Evolutionary conservation across 1,139 yeast genomes (phyloP).

Genomic region (Yamadazyma taylorii): DNA sequence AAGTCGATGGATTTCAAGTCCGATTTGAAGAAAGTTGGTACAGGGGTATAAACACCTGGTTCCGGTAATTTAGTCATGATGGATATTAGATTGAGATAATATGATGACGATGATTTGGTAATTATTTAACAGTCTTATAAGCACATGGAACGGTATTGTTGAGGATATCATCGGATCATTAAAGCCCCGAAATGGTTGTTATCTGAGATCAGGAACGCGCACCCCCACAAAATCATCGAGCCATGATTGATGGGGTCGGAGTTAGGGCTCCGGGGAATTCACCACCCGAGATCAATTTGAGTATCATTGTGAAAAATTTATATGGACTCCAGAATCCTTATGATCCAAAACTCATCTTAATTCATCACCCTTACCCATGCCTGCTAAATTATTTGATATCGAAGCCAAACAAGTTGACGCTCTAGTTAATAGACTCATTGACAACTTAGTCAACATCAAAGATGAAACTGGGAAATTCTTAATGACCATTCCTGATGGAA

Average conservation of each 20-base stretch:
- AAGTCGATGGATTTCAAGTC: constrained; percentile 30
- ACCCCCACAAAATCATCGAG: too few relatives aligned
- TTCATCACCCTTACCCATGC: too few relatives aligned
- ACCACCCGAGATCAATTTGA: background rate
- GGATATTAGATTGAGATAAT: background rate
- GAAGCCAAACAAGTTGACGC: constrained; percentile 15
- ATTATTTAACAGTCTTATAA: too few relatives aligned
- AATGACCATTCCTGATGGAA: constrained; percentile 31
- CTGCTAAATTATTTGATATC: constrained; percentile 15
- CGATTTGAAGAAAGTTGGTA: constrained; percentile 38
- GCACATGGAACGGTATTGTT: too few relatives aligned
- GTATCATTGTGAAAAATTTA: too few relatives aligned
- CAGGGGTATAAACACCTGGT: constrained; percentile 34
- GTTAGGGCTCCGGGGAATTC: too few relatives aligned
- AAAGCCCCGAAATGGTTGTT: too few relatives aligned
- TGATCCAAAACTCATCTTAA: background rate
- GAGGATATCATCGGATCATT: too few relatives aligned
- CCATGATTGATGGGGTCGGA: too few relatives aligned
- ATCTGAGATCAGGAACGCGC: too few relatives aligned
- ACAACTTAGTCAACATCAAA: constrained; percentile 20
- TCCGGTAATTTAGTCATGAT: constrained; percentile 10
- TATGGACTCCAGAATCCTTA: background rate
- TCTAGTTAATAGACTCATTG: constrained; percentile 16
- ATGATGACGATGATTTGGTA: background rate
- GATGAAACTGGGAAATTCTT: constrained; percentile 30